phyloP scores from a whole-genome alignment of 2,329 filamentous ascomycete species.

The Dissoconium aciculare region DNA sequence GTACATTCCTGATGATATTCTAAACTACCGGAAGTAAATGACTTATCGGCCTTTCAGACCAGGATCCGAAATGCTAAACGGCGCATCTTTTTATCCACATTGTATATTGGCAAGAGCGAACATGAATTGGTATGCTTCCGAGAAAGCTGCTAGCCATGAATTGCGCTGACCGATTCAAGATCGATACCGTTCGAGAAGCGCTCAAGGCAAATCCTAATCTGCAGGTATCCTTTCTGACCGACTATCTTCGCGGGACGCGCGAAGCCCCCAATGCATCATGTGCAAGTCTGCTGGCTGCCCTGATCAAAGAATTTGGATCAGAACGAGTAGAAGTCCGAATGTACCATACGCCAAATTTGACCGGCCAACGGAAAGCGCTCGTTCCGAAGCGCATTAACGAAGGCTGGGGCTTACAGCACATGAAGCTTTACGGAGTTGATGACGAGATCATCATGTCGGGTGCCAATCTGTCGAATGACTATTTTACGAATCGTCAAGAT shows the following conservation, averaged over 20 bases:
- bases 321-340: slow-evolving; percentile 83
- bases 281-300: slow-evolving; percentile 69
- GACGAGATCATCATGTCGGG: slow-evolving; percentile 92
- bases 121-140: slow-evolving; percentile 56
- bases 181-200: slow-evolving; percentile 61
- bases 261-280: slow-evolving; percentile 76
- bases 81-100: slow-evolving; percentile 81
- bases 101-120: slow-evolving; percentile 92
- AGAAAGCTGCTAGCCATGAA: too few relatives aligned
- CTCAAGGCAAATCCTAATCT: slow-evolving; percentile 60
- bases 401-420: slow-evolving; percentile 95
- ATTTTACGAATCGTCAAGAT: slow-evolving; percentile 92
- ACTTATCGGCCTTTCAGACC: slow-evolving; percentile 32
- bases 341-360: slow-evolving; percentile 96
- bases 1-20: slow-evolving; percentile 31
- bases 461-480: slow-evolving; percentile 85
- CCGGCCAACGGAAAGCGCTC: slow-evolving; percentile 66
- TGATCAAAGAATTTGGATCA: slow-evolving; percentile 71
- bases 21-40: slow-evolving; percentile 7
- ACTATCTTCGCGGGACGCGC: slow-evolving; percentile 77
- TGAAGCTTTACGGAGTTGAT: slow-evolving; percentile 95
- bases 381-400: slow-evolving; percentile 89
- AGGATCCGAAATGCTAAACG: slow-evolving; percentile 69
- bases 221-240: slow-evolving; percentile 76
- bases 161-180: too few relatives aligned